phyloP scores from a whole-genome alignment of 495 filamentous ascomycete species.

The Neurospora sp. region DNA sequence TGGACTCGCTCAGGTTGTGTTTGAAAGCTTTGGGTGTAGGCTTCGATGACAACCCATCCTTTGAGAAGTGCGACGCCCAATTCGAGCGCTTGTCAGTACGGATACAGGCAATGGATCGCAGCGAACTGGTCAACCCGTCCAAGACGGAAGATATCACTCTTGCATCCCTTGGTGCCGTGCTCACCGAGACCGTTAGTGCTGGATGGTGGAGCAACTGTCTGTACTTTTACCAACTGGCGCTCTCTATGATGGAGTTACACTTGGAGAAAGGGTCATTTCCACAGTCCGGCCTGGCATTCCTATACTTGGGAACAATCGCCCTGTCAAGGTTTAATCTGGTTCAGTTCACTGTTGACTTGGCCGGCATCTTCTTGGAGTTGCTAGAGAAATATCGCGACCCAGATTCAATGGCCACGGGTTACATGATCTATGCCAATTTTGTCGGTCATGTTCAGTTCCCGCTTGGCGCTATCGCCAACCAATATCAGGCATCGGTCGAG shows the following conservation, averaged over 20 bases:
- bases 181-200: conserved; percentile 68
- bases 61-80: conserved; percentile 62
- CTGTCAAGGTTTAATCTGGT: conserved; percentile 64
- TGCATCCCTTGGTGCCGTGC: conserved; percentile 58
- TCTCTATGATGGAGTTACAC: conserved; percentile 62
- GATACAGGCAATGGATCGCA: conserved; percentile 49
- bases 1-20: conserved; percentile 56
- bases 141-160: conserved; percentile 43
- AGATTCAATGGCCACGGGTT: conserved; percentile 59
- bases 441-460: conserved; percentile 61
- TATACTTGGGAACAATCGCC: conserved; percentile 64
- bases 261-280: conserved; percentile 56
- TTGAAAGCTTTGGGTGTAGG: conserved; percentile 55
- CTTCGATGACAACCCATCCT: conserved; percentile 53
- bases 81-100: conserved; percentile 52
- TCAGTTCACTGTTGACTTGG: conserved; percentile 55
- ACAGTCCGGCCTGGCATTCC: conserved; percentile 65
- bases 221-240: conserved; percentile 64
- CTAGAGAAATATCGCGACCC: conserved; percentile 57
- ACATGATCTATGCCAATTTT: conserved; percentile 63
- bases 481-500: conserved; percentile 60
- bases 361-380: conserved; percentile 52
- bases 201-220: conserved; percentile 72
- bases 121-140: conserved; percentile 42
- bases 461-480: conserved; percentile 46